These are phyloP conservation scores for Suhomyces terraborum DNA, from an alignment of 1,139 yeast species.

Conservation along the genomic window DNA sequence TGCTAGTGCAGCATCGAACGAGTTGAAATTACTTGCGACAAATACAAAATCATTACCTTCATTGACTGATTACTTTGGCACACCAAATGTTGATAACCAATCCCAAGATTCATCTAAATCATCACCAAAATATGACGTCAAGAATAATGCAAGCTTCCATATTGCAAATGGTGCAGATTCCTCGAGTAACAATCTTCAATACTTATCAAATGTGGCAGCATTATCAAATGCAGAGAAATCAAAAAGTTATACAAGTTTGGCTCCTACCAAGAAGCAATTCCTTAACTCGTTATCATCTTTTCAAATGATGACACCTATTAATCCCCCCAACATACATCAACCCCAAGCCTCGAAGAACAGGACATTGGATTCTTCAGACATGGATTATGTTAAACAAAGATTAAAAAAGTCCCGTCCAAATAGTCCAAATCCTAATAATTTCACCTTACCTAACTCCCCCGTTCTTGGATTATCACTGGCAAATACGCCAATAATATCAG, in stretches of 20 bases:
- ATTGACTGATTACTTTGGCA: slow-evolving; percentile 56
- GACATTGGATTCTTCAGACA: slow-evolving; percentile 41
- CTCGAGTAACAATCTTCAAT: slow-evolving; percentile 29
- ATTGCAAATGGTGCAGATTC: slow-evolving; percentile 10
- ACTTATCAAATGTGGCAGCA: slow-evolving; percentile 21
- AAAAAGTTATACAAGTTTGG: slow-evolving; percentile 20
- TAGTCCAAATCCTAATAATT: slow-evolving; percentile 45
- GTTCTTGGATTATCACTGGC: slow-evolving; percentile 45
- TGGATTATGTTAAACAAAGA: slow-evolving; percentile 51
- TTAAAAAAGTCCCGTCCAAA: slow-evolving; percentile 74
- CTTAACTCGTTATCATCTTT: slow-evolving; percentile 49
- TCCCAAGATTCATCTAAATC: neutral
- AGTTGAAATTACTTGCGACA: slow-evolving; percentile 56
- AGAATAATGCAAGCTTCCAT: slow-evolving; percentile 11
- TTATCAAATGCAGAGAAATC: slow-evolving; percentile 17
- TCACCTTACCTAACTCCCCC: slow-evolving; percentile 65
- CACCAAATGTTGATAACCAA: slow-evolving; percentile 1
- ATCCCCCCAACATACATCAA: slow-evolving; percentile 10
- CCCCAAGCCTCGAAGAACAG: slow-evolving; percentile 7
- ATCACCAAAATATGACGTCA: slow-evolving; percentile 1
- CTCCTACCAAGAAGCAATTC: slow-evolving; percentile 16
- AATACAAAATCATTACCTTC: slow-evolving; percentile 65
- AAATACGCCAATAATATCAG: slow-evolving; percentile 48
- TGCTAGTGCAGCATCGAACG: slow-evolving; percentile 83
- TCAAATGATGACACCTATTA: slow-evolving; percentile 54